Percentiles rank a stretch among this genome's conserved stretches.
Evolutionary conservation across 192 early-diverging fungal species (phyloP).

Genomic region (Coemansia sp.): DNA sequence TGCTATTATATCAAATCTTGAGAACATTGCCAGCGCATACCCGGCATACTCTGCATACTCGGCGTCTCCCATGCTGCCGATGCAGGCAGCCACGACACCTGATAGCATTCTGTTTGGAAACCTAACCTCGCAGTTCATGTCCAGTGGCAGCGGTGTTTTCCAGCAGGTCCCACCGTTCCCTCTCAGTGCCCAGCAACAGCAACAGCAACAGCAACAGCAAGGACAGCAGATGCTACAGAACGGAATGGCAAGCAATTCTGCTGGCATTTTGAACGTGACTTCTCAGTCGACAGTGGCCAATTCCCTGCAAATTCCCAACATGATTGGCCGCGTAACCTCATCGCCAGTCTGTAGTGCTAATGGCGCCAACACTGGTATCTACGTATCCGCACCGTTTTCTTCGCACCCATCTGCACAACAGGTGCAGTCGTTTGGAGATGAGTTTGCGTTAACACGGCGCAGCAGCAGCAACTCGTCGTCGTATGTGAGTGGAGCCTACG

Average conservation of each 20-base stretch:
- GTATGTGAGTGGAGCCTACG: not conserved
- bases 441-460: not conserved
- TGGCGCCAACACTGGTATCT: not conserved
- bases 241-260: not conserved
- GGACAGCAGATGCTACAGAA: slow-evolving; percentile 4
- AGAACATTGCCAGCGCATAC: slow-evolving; percentile 47
- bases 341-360: slow-evolving; percentile 3
- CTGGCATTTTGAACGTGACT: not conserved
- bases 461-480: slow-evolving; percentile 1
- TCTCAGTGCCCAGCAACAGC: not conserved
- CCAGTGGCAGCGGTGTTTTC: slow-evolving; percentile 12
- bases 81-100: slow-evolving; percentile 16
- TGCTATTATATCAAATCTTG: slow-evolving; percentile 44
- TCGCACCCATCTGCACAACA: not conserved
- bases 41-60: slow-evolving; percentile 21
- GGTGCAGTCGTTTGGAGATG: slow-evolving; percentile 1
- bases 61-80: slow-evolving; percentile 25
- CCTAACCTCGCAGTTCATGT: slow-evolving; percentile 41
- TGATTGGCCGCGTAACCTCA: not conserved
- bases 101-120: slow-evolving; percentile 31
- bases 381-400: not conserved
- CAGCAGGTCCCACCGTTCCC: slow-evolving; percentile 13
- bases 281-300: not conserved
- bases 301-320: not conserved
- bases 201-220: slow-evolving; percentile 4